Evolutionary conservation across 257 asterid genomes (phyloP).

Genomic region (Solanum rostratum): DNA sequence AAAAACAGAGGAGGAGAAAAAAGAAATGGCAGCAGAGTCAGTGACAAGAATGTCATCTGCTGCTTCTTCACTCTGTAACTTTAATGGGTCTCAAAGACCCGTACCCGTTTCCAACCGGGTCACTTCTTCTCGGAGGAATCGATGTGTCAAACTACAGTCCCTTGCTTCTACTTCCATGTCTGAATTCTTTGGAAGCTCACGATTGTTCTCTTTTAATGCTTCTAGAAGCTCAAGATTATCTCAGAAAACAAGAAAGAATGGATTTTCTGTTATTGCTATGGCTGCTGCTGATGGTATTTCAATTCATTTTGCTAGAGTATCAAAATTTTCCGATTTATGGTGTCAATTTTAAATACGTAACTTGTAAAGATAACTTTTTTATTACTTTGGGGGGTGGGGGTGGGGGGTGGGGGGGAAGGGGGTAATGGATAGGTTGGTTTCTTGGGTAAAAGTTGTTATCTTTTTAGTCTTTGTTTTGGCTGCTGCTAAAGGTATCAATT

Average conservation of each 20-base stretch:
- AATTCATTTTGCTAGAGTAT: not conserved
- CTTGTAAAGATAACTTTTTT: not conserved
- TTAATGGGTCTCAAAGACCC: slow-evolving; percentile 43
- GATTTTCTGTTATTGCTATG: slow-evolving; percentile 12
- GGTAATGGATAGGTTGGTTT: not conserved
- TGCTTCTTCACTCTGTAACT: slow-evolving; percentile 64
- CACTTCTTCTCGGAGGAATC: slow-evolving; percentile 34
- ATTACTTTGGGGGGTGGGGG: not conserved
- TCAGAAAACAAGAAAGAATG: not conserved
- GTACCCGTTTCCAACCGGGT: slow-evolving; percentile 27
- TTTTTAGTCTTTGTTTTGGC: slow-evolving; percentile 22
- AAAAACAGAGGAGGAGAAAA: not conserved
- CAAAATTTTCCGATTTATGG: not conserved
- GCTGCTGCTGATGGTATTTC: slow-evolving; percentile 55
- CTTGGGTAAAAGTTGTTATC: not conserved
- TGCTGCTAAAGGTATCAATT: slow-evolving; percentile 38
- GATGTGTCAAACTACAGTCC: slow-evolving; percentile 24
- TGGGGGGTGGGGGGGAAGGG: not conserved
- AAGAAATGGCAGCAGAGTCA: slow-evolving; percentile 62
- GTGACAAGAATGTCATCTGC: slow-evolving; percentile 47
- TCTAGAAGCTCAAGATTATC: slow-evolving; percentile 5
- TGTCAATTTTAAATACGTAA: not conserved
- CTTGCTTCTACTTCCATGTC: slow-evolving; percentile 44
- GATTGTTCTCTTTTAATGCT: slow-evolving; percentile 21
- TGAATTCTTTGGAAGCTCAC: slow-evolving; percentile 29